phyloP scores from a whole-genome alignment of 352 stramenopile species.

The Pythium volutum region DNA sequence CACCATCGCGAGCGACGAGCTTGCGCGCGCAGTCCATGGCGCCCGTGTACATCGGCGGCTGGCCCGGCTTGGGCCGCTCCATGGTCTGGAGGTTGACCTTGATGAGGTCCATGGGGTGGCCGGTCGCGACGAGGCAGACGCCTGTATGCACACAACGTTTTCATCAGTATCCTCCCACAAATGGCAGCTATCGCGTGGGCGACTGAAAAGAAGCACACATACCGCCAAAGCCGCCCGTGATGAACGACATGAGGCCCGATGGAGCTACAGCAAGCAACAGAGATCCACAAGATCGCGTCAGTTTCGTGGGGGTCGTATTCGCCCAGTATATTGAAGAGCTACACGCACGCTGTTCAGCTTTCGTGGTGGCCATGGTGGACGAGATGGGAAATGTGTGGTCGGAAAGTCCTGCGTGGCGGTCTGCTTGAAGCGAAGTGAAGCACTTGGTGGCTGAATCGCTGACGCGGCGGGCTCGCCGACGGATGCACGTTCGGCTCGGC shows the following conservation, averaged over 20 bases:
- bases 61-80: conserved; percentile 55
- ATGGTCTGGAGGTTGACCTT: conserved; percentile 95
- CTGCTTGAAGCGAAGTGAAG: conserved; percentile 26
- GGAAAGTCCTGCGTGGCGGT: background rate
- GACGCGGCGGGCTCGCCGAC: conserved; percentile 11
- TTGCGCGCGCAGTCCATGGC: conserved; percentile 90
- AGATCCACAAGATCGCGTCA: conserved; percentile 5
- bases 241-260: conserved; percentile 91
- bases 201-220: conserved; percentile 14
- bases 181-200: background rate
- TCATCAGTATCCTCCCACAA: background rate
- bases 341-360: conserved; percentile 23
- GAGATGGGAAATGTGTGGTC: background rate
- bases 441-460: conserved; percentile 18
- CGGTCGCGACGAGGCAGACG: conserved; percentile 90
- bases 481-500: conserved; percentile 22
- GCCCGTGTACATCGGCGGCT: conserved; percentile 78
- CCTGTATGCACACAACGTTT: conserved; percentile 28
- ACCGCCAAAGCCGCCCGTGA: conserved; percentile 93
- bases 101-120: conserved; percentile 94
- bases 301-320: background rate
- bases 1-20: conserved; percentile 91
- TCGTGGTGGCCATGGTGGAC: conserved; percentile 20
- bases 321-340: background rate
- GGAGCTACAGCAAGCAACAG: conserved; percentile 32